Base-by-base conservation (phyloP, 768 basidiomycete species). In the Suillus ampliporus region DNA sequence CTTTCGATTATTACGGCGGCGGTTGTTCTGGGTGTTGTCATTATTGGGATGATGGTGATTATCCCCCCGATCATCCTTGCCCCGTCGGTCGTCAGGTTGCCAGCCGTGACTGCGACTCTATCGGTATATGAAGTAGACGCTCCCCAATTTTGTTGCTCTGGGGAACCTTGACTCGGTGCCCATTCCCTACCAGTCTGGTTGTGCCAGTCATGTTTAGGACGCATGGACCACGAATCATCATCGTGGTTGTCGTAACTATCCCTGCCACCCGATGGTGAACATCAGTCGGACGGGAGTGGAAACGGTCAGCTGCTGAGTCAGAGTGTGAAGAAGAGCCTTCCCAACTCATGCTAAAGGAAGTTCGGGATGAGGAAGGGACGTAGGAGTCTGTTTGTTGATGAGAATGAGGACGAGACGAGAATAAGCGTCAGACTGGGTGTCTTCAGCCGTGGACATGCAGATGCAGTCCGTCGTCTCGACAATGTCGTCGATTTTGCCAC, bases 351-450 rank as follows among this genome's bases (percentile, higher is more conserved):
- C 80, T 81, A 69, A 83, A 85, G 21, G 78, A 70, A 34, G 73
- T 65, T 66, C 71, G 76, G 51, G 83, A 77, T 19, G 77, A 76
- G 46, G 83, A 78, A 41, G 84, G 72, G 17, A 82, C 82, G 74
- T 76, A 77, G 64, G 72, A 78, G 68, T 87, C 84, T 50, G 82
- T 71, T 54, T 75, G 79, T 58, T 74, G 74, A 67, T 76, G 77
- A 63, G 76, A 70, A 62, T 72, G 68, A 67, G 80, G 80, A 69
- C 83, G 83, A 68, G 85, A 72, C 82, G 83, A 66, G 85, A 73
- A 74, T 85, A 87, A 61, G 80, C 73, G 63, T 87, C 84, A 69
- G 82, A 72, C 75, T 78, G 80, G 61, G 78, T 70, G 67, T 88
- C 86, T 64, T 86, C 86, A 66, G 69, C 73, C 74, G 84, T 70